phyloP scores from a whole-genome alignment of 495 filamentous ascomycete species.

The Penicillium daleae region DNA sequence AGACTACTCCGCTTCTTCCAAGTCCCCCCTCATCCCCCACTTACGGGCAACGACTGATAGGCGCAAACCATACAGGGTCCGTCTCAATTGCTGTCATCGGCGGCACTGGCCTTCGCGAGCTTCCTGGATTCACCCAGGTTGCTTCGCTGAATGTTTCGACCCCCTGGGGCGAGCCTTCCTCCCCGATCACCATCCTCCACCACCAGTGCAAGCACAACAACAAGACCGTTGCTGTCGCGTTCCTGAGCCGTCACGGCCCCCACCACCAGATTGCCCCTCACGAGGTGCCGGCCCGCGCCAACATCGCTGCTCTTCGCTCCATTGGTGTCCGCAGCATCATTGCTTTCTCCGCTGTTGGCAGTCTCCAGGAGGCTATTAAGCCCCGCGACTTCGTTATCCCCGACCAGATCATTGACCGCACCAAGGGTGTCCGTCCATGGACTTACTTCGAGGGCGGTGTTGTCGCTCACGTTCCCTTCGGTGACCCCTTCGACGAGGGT shows the following conservation, averaged over 20 bases:
- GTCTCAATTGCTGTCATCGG: constrained; percentile 95
- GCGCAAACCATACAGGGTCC: constrained; percentile 55
- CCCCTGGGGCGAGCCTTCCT: constrained; percentile 92
- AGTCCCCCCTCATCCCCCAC: constrained; percentile 28
- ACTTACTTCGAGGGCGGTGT: constrained; percentile 95
- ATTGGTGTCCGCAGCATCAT: constrained; percentile 89
- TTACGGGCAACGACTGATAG: constrained; percentile 17
- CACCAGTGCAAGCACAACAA: constrained; percentile 66
- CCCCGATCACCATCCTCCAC: constrained; percentile 86
- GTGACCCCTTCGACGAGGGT: constrained; percentile 85
- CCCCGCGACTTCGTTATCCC: constrained; percentile 96
- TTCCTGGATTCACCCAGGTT: constrained; percentile 77
- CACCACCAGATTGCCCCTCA: constrained; percentile 91
- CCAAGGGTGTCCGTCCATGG: constrained; percentile 88
- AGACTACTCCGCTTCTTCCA: not conserved
- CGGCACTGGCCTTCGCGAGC: constrained; percentile 82
- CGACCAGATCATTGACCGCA: constrained; percentile 96
- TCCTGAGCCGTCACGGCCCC: constrained; percentile 87
- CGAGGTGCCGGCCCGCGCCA: constrained; percentile 88
- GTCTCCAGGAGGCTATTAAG: constrained; percentile 85
- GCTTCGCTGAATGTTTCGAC: constrained; percentile 72
- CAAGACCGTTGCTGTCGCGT: constrained; percentile 75
- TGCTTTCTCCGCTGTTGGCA: constrained; percentile 94
- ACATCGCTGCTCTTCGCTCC: constrained; percentile 89
- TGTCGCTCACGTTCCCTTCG: constrained; percentile 94